These are phyloP conservation scores for Starmerella roubikii DNA, from an alignment of 805 yeast species.

Conservation along the genomic window DNA sequence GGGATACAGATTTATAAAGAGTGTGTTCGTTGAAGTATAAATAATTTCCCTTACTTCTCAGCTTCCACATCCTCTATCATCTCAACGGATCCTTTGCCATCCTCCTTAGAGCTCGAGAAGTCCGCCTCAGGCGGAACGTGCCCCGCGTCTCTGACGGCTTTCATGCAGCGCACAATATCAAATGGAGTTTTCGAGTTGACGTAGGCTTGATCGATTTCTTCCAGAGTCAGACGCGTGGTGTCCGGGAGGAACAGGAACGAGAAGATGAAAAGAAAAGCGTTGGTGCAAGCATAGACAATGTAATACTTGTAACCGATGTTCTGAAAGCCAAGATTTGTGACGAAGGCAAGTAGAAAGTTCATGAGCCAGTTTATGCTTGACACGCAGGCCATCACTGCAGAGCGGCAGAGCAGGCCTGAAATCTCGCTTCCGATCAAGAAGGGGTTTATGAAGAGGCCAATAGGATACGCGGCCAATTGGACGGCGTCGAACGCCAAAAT, in stretches of 20 bases:
- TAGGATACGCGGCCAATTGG: constrained; percentile 36
- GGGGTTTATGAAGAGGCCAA: constrained; percentile 31
- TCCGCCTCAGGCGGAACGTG: constrained; percentile 11
- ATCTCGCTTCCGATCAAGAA: constrained; percentile 42
- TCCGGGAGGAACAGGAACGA: constrained; percentile 41
- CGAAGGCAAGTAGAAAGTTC: constrained; percentile 44
- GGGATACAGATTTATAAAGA: no score
- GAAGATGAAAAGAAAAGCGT: constrained; percentile 34
- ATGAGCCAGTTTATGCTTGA: constrained; percentile 45
- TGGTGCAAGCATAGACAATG: constrained; percentile 43
- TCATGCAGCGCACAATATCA: constrained; percentile 13
- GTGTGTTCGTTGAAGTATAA: no score
- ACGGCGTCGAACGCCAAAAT: constrained; percentile 38
- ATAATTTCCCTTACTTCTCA: no score
- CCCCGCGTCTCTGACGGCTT: constrained; percentile 9
- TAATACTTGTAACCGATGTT: constrained; percentile 42
- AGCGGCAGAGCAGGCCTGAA: constrained; percentile 37
- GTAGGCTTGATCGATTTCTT: constrained; percentile 35
- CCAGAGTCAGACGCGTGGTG: constrained; percentile 46
- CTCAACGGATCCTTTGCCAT: not conserved
- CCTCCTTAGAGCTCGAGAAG: not conserved
- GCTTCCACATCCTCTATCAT: not conserved
- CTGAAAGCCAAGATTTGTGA: constrained; percentile 38
- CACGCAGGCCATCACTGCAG: constrained; percentile 38
- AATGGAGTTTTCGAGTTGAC: constrained; percentile 11